phyloP scores from a whole-genome alignment of 2,329 filamentous ascomycete genomes.

The Colletotrichum theobromicola region DNA sequence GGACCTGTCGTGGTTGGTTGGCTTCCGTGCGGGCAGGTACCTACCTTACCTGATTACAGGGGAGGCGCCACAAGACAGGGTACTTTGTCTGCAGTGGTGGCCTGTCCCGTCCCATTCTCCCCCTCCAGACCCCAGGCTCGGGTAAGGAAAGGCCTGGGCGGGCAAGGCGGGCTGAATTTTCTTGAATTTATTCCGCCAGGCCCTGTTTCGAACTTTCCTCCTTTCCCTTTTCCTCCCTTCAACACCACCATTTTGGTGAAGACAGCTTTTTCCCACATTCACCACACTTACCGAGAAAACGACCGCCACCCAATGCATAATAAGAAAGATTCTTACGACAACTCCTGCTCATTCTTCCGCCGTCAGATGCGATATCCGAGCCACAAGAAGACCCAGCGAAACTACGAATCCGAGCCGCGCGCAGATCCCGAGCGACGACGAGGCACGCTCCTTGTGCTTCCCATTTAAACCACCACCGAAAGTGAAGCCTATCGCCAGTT shows the following conservation, averaged over 20 bases:
- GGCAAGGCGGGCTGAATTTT: conserved; percentile 17
- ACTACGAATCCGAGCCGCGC: conserved; percentile 56
- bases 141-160: conserved; percentile 6
- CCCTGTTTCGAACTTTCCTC: conserved; percentile 9
- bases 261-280: conserved; percentile 19
- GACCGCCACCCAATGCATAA: conserved; percentile 58
- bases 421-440: conserved; percentile 66
- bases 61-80: not conserved
- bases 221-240: conserved; percentile 17
- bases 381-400: conserved; percentile 53
- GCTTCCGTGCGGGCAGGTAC: not conserved
- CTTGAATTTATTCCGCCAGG: conserved; percentile 11
- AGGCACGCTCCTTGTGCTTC: conserved; percentile 43
- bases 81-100: conserved; percentile 1
- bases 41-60: not conserved
- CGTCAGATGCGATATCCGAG: conserved; percentile 63
- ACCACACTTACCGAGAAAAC: conserved; percentile 19
- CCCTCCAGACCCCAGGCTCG: not conserved
- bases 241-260: conserved; percentile 28
- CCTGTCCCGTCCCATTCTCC: conserved; percentile 1
- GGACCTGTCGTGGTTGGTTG: conserved; percentile 13
- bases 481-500: conserved; percentile 4
- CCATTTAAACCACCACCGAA: conserved; percentile 14
- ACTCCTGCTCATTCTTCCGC: conserved; percentile 54
- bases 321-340: conserved; percentile 48